These are phyloP conservation scores for Diaporthe citri DNA, from an alignment of 2,329 filamentous ascomycete species.

Conservation along the genomic window DNA sequence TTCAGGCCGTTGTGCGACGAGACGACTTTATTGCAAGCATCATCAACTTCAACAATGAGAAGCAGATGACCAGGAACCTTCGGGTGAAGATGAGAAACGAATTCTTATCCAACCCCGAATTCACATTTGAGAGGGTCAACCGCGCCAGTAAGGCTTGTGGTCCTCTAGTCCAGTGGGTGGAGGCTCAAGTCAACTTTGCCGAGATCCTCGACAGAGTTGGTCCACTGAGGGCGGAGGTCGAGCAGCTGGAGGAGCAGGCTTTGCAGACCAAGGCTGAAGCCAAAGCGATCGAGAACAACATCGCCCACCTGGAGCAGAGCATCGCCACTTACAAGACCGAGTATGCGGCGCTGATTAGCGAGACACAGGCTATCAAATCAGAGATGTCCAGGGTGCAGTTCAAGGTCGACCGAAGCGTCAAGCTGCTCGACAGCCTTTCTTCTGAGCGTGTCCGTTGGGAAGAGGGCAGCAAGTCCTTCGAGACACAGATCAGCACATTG, in stretches of 20 bases:
- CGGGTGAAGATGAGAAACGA: slow-evolving; percentile 92
- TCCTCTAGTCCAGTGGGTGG: slow-evolving; percentile 95
- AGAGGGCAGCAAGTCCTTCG: slow-evolving; percentile 96
- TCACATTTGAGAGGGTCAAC: slow-evolving; percentile 96
- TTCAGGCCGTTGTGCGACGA: slow-evolving; percentile 87
- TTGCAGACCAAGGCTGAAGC: slow-evolving; percentile 94
- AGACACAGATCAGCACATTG: slow-evolving; percentile 96
- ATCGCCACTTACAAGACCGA: slow-evolving; percentile 97
- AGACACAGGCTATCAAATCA: slow-evolving; percentile 95
- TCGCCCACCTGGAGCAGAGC: slow-evolving; percentile 85
- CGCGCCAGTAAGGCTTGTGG: slow-evolving; percentile 97
- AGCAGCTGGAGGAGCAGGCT: slow-evolving; percentile 86
- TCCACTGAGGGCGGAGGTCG: slow-evolving; percentile 90
- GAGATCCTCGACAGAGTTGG: slow-evolving; percentile 95
- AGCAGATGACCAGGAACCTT: slow-evolving; percentile 87
- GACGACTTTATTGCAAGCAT: slow-evolving; percentile 99
- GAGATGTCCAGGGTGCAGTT: slow-evolving; percentile 98
- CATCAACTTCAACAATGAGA: slow-evolving; percentile 95
- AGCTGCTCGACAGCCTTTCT: slow-evolving; percentile 92
- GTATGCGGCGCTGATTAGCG: slow-evolving; percentile 94
- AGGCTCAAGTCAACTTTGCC: slow-evolving; percentile 97
- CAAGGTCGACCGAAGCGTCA: slow-evolving; percentile 97
- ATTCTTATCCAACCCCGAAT: slow-evolving; percentile 92
- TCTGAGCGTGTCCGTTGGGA: slow-evolving; percentile 96
- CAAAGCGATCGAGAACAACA: slow-evolving; percentile 89